A percentile compares a stretch with the other conserved stretches of the same genome.
phyloP scores from a whole-genome alignment of 2,329 filamentous ascomycete species.

The Hypoxylon sp. region DNA sequence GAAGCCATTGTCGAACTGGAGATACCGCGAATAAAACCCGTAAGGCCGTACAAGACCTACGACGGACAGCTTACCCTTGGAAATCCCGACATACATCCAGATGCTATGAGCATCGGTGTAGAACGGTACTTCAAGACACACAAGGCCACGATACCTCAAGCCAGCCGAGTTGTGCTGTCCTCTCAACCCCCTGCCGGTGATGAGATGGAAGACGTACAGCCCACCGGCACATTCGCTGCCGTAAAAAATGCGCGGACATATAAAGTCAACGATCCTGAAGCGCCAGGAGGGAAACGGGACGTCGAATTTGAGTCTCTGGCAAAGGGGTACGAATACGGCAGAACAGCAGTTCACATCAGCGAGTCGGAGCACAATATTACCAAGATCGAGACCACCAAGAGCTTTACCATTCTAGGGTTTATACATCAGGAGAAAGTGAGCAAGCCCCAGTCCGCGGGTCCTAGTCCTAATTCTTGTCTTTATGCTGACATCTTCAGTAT shows the following conservation, averaged over 20 bases:
- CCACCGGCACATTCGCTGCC: conserved; percentile 62
- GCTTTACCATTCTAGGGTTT: conserved; percentile 87
- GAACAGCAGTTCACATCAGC: conserved; percentile 88
- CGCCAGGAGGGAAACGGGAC: conserved; percentile 80
- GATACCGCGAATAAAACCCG: conserved; percentile 76
- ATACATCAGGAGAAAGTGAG: conserved; percentile 73
- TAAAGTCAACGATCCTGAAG: conserved; percentile 76
- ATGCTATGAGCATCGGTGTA: conserved; percentile 82
- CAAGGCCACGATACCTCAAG: conserved; percentile 74
- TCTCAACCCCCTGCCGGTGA: conserved; percentile 60
- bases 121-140: conserved; percentile 92
- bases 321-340: conserved; percentile 94
- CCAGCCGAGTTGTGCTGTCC: conserved; percentile 74
- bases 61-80: conserved; percentile 83
- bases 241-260: conserved; percentile 85
- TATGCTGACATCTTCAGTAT: conserved; percentile 60
- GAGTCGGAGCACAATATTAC: conserved; percentile 88
- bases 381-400: conserved; percentile 79
- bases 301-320: conserved; percentile 83
- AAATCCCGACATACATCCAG: conserved; percentile 74
- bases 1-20: conserved; percentile 84
- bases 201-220: conserved; percentile 58
- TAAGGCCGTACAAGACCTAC: conserved; percentile 79
- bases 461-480: neutral
- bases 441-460: neutral